These are phyloP conservation scores for Microdochium nivale DNA, from an alignment of 2,329 filamentous ascomycete genomes.

Conservation along the genomic window DNA sequence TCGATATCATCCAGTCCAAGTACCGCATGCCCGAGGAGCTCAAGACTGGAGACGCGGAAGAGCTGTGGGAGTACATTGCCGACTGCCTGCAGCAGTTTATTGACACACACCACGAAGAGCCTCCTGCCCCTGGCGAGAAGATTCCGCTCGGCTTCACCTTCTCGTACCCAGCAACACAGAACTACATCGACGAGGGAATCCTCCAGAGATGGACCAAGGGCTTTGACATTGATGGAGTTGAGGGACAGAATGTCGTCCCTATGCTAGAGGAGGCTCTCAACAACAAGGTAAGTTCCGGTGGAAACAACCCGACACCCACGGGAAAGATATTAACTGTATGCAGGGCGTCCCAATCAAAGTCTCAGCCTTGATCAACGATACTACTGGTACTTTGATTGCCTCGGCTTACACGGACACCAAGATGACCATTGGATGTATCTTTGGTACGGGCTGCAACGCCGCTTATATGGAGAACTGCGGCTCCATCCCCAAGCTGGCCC, in stretches of 20 bases:
- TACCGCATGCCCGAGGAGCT: constrained; percentile 92
- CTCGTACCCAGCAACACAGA: constrained; percentile 87
- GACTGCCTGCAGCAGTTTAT: constrained; percentile 89
- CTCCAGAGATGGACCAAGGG: constrained; percentile 97
- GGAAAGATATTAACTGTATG: constrained; percentile 8
- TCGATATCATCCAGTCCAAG: constrained; percentile 92
- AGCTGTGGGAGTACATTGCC: constrained; percentile 92
- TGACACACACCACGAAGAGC: constrained; percentile 69
- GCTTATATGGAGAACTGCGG: constrained; percentile 95
- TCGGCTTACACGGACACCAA: constrained; percentile 91
- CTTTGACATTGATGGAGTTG: constrained; percentile 87
- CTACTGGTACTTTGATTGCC: constrained; percentile 91
- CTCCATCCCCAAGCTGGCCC: constrained; percentile 84
- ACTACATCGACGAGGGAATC: constrained; percentile 87
- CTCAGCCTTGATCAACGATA: constrained; percentile 92
- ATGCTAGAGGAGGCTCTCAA: constrained; percentile 74
- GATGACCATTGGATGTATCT: constrained; percentile 96
- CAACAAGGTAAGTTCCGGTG: constrained; percentile 48
- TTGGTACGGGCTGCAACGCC: constrained; percentile 95
- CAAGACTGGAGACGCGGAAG: constrained; percentile 74
- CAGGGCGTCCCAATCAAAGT: constrained; percentile 87
- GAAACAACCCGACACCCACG: background rate
- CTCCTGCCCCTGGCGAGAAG: constrained; percentile 45
- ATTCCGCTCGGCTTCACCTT: constrained; percentile 90
- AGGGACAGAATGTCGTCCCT: constrained; percentile 83